Percentiles rank a stretch among this genome's conserved stretches.
These are phyloP conservation scores for Diplodia intermedia DNA, from an alignment of 2,329 filamentous ascomycete species.

Conservation along the genomic window DNA sequence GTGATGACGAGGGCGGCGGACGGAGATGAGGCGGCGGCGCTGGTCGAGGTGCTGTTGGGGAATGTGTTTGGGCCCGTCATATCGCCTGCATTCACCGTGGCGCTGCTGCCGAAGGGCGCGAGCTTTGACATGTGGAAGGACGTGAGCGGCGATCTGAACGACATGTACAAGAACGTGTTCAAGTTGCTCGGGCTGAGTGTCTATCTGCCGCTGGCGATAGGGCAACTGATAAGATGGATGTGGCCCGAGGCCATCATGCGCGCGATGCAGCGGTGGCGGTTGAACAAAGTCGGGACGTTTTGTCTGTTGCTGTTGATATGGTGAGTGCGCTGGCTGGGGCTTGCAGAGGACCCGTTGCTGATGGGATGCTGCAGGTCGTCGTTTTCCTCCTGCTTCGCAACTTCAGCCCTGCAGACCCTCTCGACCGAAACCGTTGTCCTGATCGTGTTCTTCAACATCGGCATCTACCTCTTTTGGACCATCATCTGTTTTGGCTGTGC, in stretches of 20 bases:
- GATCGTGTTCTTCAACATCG: constrained; percentile 32
- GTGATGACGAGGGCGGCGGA: constrained; percentile 31
- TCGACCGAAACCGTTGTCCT: constrained; percentile 21
- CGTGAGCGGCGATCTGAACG: constrained; percentile 23
- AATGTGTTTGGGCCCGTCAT: constrained; percentile 30
- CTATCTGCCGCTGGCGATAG: constrained; percentile 29
- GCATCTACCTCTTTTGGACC: constrained; percentile 32
- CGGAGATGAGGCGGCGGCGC: constrained; percentile 30
- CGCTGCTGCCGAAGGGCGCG: constrained; percentile 19
- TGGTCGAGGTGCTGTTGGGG: constrained; percentile 31
- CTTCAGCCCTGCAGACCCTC: constrained; percentile 23
- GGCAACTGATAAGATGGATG: constrained; percentile 27
- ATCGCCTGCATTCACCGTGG: constrained; percentile 29
- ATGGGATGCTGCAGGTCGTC: constrained; percentile 12
- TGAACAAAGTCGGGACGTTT: constrained; percentile 30
- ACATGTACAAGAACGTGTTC: constrained; percentile 31
- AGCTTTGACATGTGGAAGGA: constrained; percentile 24
- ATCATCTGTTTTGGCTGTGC: constrained; percentile 24
- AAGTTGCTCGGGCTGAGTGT: constrained; percentile 29
- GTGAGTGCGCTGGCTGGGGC: background rate
- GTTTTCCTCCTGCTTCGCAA: constrained; percentile 31
- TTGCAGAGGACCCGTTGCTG: background rate
- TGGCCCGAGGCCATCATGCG: constrained; percentile 16
- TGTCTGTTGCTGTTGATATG: constrained; percentile 30
- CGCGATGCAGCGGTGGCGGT: constrained; percentile 3